Conservation (phyloP, 2,329 filamentous ascomycete genomes). For the Acarospora socialis region DNA sequence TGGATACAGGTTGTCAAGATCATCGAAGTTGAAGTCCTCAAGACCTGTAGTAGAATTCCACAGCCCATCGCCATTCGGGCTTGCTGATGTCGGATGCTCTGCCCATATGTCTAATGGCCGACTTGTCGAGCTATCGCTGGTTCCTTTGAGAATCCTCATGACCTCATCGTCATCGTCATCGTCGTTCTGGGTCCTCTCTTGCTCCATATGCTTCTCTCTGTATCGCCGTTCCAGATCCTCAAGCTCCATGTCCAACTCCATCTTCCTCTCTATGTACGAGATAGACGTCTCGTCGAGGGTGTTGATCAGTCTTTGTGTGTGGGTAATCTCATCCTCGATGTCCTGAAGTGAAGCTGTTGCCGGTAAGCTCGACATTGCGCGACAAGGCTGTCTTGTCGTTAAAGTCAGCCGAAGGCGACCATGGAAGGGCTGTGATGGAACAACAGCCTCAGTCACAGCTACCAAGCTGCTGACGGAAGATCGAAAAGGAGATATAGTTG, state of each 20-base stretch:
- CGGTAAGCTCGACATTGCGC: no score
- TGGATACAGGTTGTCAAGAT: not conserved
- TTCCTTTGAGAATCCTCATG: slow-evolving; percentile 1
- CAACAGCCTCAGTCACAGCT: no score
- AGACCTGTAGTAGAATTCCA: not conserved
- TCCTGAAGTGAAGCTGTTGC: no score
- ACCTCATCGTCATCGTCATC: slow-evolving; percentile 13
- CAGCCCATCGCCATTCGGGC: not conserved
- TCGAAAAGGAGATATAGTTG: no score
- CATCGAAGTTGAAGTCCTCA: slow-evolving; percentile 2
- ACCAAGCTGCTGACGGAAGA: no score
- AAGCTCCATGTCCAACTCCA: slow-evolving; percentile 4
- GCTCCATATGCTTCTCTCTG: not conserved
- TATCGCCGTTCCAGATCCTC: slow-evolving; percentile 4
- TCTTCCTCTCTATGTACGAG: slow-evolving; percentile 1
- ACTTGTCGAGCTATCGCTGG: not conserved
- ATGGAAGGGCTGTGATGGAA: no score
- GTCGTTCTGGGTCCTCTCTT: slow-evolving; percentile 2
- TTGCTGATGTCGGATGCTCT: slow-evolving; percentile 1
- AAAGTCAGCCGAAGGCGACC: no score
- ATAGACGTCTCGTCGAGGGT: slow-evolving; percentile 1
- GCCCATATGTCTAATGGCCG: not conserved
- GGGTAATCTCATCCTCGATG: no score
- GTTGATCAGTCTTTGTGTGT: no score
- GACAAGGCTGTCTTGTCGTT: no score